Base-by-base conservation (phyloP, 2,329 filamentous ascomycete genomes). In the Lachnellula occidentalis region DNA sequence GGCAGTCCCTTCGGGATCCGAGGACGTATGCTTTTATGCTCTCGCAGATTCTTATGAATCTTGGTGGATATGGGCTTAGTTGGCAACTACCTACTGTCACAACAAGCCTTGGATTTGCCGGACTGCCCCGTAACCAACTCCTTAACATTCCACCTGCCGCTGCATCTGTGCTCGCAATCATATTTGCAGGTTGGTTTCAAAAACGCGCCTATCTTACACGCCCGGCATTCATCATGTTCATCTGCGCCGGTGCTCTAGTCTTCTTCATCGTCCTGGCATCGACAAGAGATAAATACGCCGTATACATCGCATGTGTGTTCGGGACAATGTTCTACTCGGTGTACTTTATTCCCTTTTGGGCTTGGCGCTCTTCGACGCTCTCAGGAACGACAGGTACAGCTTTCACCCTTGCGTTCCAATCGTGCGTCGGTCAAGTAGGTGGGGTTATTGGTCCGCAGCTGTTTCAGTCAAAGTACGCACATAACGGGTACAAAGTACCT, bases 321-420 rank as follows among this genome's bases (percentile, higher is more conserved):
- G 74, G 75, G 4, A 73, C 69, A 0, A 67, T 73, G 50, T 75
- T 76, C 53, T 76, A 76, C 55, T 66, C 67, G 8, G 61, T 67
- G 3, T 75, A 73, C 53, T 75, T 76, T 54, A 73, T 77, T 14
- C 71, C 74, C 0, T 75, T 76, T 58, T 77, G 73, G 74, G 70
- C 70, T 22, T 76, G 68, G 73, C 67, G 73, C 41, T 74, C 73
- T 3, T 70, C 72, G 3, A 73, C 72, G 9, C 63, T 76, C 1
- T 61, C 64, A 1, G 73, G 74, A 2, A 70, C 69, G 5, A 77
- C 74, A 0, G 74, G 73, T 11, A 73, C 74, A 0, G 74, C 74
- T 0, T 76, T 77, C 52, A 73, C 73, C 0, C 64, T 76, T 2
- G 74, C 71, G 0, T 64, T 77, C 9, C 74, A 76, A 55, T 71